These are phyloP conservation scores for Plasmodium reichenowi DNA, from an alignment of 169 alveolate genomes.

Conservation along the genomic window DNA sequence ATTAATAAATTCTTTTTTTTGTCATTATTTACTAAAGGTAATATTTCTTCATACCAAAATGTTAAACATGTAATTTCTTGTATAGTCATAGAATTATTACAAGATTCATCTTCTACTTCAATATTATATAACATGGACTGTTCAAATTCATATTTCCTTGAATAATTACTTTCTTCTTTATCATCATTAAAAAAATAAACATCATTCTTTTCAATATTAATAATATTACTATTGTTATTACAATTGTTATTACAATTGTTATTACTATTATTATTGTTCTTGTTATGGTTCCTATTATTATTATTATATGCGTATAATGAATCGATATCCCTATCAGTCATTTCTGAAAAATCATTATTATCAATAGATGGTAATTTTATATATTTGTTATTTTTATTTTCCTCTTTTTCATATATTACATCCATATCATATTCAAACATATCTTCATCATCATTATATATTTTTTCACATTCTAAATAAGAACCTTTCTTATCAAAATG, in stretches of 20 bases:
- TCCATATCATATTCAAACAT: constrained; percentile 11
- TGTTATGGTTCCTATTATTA: no score
- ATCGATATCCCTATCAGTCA: constrained; percentile 5
- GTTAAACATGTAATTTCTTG: constrained; percentile 44
- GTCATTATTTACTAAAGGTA: constrained; percentile 61
- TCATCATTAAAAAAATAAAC: background rate
- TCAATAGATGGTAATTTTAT: constrained; percentile 33
- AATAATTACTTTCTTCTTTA: background rate
- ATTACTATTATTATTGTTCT: no score
- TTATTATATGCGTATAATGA: background rate
- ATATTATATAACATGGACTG: background rate
- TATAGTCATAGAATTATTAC: background rate
- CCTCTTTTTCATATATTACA: background rate
- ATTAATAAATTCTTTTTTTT: constrained; percentile 53
- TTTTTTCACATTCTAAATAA: constrained; percentile 23
- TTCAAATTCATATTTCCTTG: background rate
- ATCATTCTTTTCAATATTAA: background rate
- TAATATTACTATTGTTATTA: background rate
- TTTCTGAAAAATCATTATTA: constrained; percentile 23
- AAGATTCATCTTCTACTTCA: background rate
- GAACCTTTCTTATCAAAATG: background rate
- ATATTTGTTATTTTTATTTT: constrained; percentile 21
- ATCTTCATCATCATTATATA: constrained; percentile 26
- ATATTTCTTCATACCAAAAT: constrained; percentile 65
- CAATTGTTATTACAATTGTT: no score